These are phyloP conservation scores for Phialemonium atrogriseum DNA, from an alignment of 2,329 filamentous ascomycete genomes.

Conservation along the genomic window DNA sequence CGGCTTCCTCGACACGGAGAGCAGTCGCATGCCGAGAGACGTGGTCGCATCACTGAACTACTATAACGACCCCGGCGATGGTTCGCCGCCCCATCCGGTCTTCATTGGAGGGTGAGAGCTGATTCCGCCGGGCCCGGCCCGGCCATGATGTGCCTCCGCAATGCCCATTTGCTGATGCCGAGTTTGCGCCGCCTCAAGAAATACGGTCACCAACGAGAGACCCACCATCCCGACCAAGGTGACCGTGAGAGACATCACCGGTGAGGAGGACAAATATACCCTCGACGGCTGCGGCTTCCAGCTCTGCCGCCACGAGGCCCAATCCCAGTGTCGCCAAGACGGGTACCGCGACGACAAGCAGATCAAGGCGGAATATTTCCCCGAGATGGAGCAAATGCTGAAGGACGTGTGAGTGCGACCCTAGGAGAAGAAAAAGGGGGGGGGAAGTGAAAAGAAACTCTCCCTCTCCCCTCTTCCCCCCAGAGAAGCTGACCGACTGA, in stretches of 20 bases:
- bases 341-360: constrained; percentile 43
- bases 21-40: too few relatives aligned
- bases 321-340: too few relatives aligned
- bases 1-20: too few relatives aligned
- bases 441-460: too few relatives aligned
- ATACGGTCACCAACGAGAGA: constrained; percentile 57
- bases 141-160: too few relatives aligned
- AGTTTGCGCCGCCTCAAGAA: constrained; percentile 7
- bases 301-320: constrained; percentile 39
- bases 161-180: too few relatives aligned
- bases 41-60: constrained; percentile 29
- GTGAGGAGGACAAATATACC: constrained; percentile 58
- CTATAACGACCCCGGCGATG: constrained; percentile 31
- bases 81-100: constrained; percentile 27
- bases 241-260: constrained; percentile 47
- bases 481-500: too few relatives aligned
- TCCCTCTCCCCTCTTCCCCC: too few relatives aligned
- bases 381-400: constrained; percentile 10
- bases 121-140: too few relatives aligned
- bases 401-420: constrained; percentile 11
- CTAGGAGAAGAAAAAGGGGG: too few relatives aligned
- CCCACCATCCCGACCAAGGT: constrained; percentile 50
- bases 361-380: constrained; percentile 32
- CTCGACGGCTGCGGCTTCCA: constrained; percentile 49
- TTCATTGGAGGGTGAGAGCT: constrained; percentile 16